Base-by-base conservation (phyloP, 768 basidiomycete species). In the Boletus vermiculosoides region DNA sequence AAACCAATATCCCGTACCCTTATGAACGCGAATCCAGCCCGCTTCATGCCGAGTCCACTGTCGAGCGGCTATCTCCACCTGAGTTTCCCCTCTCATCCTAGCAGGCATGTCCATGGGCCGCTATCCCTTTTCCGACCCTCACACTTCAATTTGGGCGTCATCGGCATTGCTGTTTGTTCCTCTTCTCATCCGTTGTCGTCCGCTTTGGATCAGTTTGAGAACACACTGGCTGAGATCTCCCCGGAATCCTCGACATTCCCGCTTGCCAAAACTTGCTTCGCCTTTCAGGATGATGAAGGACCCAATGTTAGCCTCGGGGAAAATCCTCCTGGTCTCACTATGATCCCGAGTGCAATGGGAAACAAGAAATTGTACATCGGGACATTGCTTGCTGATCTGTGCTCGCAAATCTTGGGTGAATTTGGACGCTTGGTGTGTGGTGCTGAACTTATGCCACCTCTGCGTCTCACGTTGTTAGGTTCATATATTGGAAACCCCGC, bases 301-400 rank as follows among this genome's bases (percentile, higher is more conserved):
- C 77, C 77, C 25, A 81, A 83, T 58, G 72, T 83, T 31, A 82
- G 84, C 57, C 75, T 83, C 34, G 79, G 80, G 9, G 83, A 84
- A 50, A 78, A 74, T 50, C 74, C 83, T 15, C 77, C 83, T 28
- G 87, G 88, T 18, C 69, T 94, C 37, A 83, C 90, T 20, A 78
- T 92, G 28, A 90, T 97, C 48, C 94, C 94, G 4, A 84, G 81
- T 59, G 82, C 86, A 63, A 91, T 94, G 84, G 90, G 89, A 7
- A 93, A 95, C 65, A 91, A 93, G 70, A 88, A 84, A 63, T 72
- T 92, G 31, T 94, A 95, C 69, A 80, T 98, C 52, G 91, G 92
- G 31, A 93, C 93, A 18, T 74, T 98, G 41, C 73, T 99, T 54
- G 93, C 92, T 18, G 93, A 94, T 66, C 73, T 97, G 20, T 94